Percentiles rank a stretch among this genome's conserved stretches.
Evolutionary conservation across 1,139 yeast genomes (phyloP).

Genomic region (Debaryomyces sp.): DNA sequence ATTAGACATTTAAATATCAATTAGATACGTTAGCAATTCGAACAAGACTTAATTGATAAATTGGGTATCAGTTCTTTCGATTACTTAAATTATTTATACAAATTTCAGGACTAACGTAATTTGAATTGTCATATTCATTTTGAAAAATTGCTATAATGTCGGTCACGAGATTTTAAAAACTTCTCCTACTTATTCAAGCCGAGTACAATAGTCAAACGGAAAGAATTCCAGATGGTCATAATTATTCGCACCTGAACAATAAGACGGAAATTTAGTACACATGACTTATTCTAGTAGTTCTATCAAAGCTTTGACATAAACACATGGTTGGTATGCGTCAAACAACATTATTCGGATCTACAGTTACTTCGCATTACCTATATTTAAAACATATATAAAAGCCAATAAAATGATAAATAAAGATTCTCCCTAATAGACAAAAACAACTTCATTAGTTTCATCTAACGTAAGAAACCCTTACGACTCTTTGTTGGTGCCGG

Average conservation of each 20-base stretch:
- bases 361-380: constrained; percentile 2
- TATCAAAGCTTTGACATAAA: background rate
- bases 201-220: background rate
- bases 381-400: constrained; percentile 6
- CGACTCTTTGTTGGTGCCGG: constrained; percentile 51
- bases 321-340: background rate
- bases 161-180: constrained; percentile 7
- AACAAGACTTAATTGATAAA: background rate
- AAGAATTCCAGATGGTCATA: constrained; percentile 1
- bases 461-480: constrained; percentile 57
- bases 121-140: background rate
- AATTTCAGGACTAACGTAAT: constrained; percentile 2
- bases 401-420: constrained; percentile 3
- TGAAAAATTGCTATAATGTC: constrained; percentile 5
- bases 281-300: background rate
- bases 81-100: background rate
- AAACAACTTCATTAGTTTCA: background rate
- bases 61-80: background rate
- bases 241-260: constrained; percentile 1
- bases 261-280: background rate
- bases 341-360: background rate
- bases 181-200: constrained; percentile 4
- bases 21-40: background rate
- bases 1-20: constrained; percentile 4
- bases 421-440: background rate